Conservation (phyloP, 2,329 filamentous ascomycete species). For the Fusarium dimerum region DNA sequence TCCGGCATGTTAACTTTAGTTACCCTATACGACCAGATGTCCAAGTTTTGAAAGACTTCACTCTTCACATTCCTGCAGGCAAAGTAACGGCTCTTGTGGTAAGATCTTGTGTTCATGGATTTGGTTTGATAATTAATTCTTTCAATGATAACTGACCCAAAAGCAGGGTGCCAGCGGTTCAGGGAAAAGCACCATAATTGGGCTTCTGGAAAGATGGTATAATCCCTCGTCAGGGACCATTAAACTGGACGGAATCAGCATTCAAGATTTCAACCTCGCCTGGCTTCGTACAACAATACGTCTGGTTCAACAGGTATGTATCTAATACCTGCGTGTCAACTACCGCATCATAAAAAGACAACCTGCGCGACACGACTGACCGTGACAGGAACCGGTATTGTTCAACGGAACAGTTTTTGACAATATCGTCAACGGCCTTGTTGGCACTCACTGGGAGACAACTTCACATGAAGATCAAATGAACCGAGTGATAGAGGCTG, state of each 20-base stretch:
- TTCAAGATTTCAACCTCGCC: slow-evolving; percentile 47
- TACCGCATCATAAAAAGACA: rapidly evolving
- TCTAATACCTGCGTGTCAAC: too few relatives aligned
- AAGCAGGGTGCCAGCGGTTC: slow-evolving; percentile 59
- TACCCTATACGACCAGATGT: too few relatives aligned
- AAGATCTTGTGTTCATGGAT: slow-evolving; percentile 44
- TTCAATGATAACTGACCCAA: slow-evolving; percentile 50
- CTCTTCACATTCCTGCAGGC: too few relatives aligned
- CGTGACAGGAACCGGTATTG: slow-evolving; percentile 49
- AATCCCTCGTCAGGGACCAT: slow-evolving; percentile 47
- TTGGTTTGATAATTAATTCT: slow-evolving; percentile 43
- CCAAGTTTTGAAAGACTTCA: too few relatives aligned
- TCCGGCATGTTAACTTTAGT: too few relatives aligned
- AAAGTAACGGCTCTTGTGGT: slow-evolving; percentile 40
- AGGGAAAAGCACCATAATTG: slow-evolving; percentile 60
- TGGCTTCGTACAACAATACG: slow-evolving; percentile 56
- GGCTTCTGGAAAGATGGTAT: slow-evolving; percentile 62
- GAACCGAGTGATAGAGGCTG: slow-evolving; percentile 47
- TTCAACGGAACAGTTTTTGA: slow-evolving; percentile 54
- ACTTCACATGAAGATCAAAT: slow-evolving; percentile 44
- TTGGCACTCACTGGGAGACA: slow-evolving; percentile 37
- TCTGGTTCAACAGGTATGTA: slow-evolving; percentile 46
- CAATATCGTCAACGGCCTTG: slow-evolving; percentile 52
- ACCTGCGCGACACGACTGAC: slow-evolving; percentile 11
- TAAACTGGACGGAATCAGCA: slow-evolving; percentile 42